Evolutionary conservation across 2,329 filamentous ascomycete species (phyloP), one percentile per base, ranked within the genome.

Genomic region (Tolypocladium album): DNA sequence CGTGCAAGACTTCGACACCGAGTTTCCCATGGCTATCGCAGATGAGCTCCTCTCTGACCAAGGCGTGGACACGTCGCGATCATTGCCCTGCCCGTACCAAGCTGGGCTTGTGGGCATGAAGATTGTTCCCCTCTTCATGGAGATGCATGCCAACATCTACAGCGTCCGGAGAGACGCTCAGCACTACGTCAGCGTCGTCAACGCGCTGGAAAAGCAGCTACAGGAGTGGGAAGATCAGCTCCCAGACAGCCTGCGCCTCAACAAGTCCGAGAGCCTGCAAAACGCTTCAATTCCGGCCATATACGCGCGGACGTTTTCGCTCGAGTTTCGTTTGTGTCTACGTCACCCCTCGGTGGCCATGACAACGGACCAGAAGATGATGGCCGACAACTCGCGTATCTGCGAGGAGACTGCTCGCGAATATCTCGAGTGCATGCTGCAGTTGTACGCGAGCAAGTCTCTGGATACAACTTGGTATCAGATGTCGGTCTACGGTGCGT

Each of bases 391-490:
- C 64, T 82, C 85, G 59, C 79, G 79, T 52, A 82, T 88, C 52
- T 90, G 88, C 69, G 82, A 90, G 40, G 81, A 86, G 56, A 83
- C 84, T 12, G 82, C 87, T 7, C 79, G 82, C 55, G 81, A 86
- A 62, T 83, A 91, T 73, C 76, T 92, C 3, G 76, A 78, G 27
- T 79, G 81, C 34, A 82, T 86, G 7, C 77, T 79, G 27, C 77
- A 83, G 58, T 73, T 92, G 56, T 81, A 83, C 61, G 80, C 79
- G 64, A 76, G 86, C 60, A 89, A 88, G 67, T 85, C 84, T 53
- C 74, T 92, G 4, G 89, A 93, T 67, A 89, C 88, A 1, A 90
- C 88, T 1, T 92, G 89, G 88, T 88, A 89, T 66, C 87, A 88
- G 56, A 80, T 85, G 56, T 86, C 88, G 0, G 81, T 89, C 7